Evolutionary conservation across 768 basidiomycete species (phyloP).

Genomic region (Tulasnella sp.): DNA sequence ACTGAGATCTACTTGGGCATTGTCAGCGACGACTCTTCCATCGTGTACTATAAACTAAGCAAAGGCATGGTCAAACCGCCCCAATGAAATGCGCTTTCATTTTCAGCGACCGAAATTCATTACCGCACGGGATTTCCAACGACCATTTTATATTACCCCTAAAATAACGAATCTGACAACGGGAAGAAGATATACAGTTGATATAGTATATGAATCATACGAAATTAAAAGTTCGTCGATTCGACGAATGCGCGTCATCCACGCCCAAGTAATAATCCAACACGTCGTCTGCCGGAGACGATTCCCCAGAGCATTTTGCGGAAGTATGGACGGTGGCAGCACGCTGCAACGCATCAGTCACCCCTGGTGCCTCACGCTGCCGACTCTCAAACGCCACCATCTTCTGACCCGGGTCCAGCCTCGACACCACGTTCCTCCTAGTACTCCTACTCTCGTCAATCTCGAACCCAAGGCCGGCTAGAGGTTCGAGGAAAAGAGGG

Average conservation of each 20-base stretch:
- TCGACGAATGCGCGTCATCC: neutral
- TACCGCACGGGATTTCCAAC: no score
- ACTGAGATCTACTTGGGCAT: slow-evolving; percentile 57
- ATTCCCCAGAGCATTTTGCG: neutral
- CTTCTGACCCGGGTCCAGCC: no score
- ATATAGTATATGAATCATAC: neutral
- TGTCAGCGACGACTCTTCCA: slow-evolving; percentile 67
- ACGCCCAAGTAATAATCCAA: slow-evolving; percentile 5
- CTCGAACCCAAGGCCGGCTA: slow-evolving; percentile 11
- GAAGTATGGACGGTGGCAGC: neutral
- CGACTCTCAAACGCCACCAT: no score
- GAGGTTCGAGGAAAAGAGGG: slow-evolving; percentile 14
- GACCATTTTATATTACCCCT: neutral
- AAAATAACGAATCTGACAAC: neutral
- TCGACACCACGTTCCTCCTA: no score
- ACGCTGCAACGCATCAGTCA: neutral
- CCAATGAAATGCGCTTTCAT: no score
- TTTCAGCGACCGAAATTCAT: neutral
- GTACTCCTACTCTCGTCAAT: neutral
- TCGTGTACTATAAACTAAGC: slow-evolving; percentile 77
- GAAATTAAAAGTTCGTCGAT: neutral
- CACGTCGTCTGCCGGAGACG: neutral
- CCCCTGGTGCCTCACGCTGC: neutral
- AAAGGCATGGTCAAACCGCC: slow-evolving; percentile 62
- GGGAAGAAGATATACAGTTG: neutral